Evolutionary conservation across 2,329 filamentous ascomycete species (phyloP).

Genomic region (Penicillium sp.): DNA sequence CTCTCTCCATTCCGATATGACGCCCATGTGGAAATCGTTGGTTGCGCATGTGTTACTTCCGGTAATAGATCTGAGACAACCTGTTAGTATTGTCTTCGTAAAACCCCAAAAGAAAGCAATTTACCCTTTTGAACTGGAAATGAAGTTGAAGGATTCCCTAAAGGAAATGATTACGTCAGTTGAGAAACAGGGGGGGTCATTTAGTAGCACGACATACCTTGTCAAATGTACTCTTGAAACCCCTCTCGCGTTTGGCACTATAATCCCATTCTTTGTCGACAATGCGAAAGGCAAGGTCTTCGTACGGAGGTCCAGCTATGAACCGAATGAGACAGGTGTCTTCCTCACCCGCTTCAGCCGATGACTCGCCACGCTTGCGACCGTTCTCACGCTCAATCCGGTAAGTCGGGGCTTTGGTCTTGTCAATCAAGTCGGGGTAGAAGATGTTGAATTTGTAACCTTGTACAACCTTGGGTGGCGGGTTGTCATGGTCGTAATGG

Average conservation of each 20-base stretch:
- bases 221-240: constrained; percentile 95
- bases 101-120: constrained; percentile 10
- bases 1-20: constrained; percentile 14
- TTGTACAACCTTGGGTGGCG: constrained; percentile 95
- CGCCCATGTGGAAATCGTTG: constrained; percentile 17
- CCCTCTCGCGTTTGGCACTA: constrained; percentile 88
- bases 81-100: constrained; percentile 12
- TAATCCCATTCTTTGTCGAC: constrained; percentile 99
- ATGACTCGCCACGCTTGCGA: constrained; percentile 82
- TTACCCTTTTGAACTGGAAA: constrained; percentile 97
- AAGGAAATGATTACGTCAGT: constrained; percentile 10
- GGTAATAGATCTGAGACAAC: constrained; percentile 46
- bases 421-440: constrained; percentile 95
- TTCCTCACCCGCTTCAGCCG: constrained; percentile 89
- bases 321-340: constrained; percentile 97
- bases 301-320: constrained; percentile 90
- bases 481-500: constrained; percentile 97
- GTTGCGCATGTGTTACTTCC: constrained; percentile 40
- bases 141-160: constrained; percentile 89
- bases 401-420: constrained; percentile 89
- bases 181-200: not conserved
- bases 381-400: constrained; percentile 93
- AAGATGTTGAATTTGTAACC: constrained; percentile 99
- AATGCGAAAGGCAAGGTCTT: constrained; percentile 94
- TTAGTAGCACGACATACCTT: constrained; percentile 62